phyloP scores from a whole-genome alignment of 495 filamentous ascomycete species.

The Penicillium pulvis region DNA sequence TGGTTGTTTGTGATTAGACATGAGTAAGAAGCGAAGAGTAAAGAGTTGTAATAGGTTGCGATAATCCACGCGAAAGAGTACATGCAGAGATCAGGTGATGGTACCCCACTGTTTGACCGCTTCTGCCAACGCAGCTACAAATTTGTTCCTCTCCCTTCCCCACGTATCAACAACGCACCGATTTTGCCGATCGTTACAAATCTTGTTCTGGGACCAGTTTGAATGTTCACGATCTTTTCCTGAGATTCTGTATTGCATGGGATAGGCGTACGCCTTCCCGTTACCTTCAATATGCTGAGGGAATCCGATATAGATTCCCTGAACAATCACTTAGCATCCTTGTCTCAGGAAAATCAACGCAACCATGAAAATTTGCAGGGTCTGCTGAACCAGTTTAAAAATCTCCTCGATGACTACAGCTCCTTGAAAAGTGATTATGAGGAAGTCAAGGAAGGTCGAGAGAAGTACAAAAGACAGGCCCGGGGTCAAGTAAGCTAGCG shows the following conservation, averaged over 20 bases:
- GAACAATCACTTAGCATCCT: constrained; percentile 27
- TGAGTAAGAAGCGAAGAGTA: not conserved
- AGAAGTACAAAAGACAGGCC: constrained; percentile 55
- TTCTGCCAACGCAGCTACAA: constrained; percentile 17
- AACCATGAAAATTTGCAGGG: constrained; percentile 40
- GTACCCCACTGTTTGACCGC: constrained; percentile 14
- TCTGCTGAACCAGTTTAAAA: constrained; percentile 41
- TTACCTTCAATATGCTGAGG: constrained; percentile 34
- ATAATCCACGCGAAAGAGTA: not conserved
- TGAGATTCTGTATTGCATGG: constrained; percentile 12
- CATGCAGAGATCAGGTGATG: constrained; percentile 6
- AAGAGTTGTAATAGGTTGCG: not conserved
- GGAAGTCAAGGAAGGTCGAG: constrained; percentile 55
- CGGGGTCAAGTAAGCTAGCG: constrained; percentile 42
- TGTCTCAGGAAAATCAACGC: constrained; percentile 33
- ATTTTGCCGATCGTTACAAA: not conserved
- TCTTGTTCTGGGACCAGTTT: constrained; percentile 5
- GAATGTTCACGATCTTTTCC: constrained; percentile 11
- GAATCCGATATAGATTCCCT: constrained; percentile 43
- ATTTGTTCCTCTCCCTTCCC: constrained; percentile 16
- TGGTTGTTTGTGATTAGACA: not conserved
- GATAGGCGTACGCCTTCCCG: constrained; percentile 30
- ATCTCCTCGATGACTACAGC: constrained; percentile 52
- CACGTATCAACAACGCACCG: not conserved
- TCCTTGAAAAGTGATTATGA: constrained; percentile 58